Conservation (phyloP, 1,284 basidiomycete species). For the Ceratobasidium sp. region DNA sequence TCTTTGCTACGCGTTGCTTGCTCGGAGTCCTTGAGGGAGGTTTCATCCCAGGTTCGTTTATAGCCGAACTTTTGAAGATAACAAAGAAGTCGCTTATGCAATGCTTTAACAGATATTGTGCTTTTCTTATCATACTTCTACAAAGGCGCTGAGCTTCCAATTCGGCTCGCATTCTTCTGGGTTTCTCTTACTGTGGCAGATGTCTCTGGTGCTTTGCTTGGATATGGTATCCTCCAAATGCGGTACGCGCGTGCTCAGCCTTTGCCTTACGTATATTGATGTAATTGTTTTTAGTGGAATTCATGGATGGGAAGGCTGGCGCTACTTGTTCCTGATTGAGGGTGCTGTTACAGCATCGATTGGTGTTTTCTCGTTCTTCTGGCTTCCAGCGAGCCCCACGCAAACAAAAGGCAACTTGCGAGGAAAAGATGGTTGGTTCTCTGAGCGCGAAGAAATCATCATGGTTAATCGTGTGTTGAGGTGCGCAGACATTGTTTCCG, state of each 20-base stretch:
- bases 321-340: constrained; percentile 51
- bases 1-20: constrained; percentile 47
- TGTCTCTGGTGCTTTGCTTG: constrained; percentile 70
- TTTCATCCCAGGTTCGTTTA: too few relatives aligned
- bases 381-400: constrained; percentile 74
- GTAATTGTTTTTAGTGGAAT: constrained; percentile 52
- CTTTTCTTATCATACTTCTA: constrained; percentile 78
- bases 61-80: too few relatives aligned
- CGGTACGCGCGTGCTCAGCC: too few relatives aligned
- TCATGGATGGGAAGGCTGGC: constrained; percentile 56
- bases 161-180: constrained; percentile 76
- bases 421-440: constrained; percentile 79
- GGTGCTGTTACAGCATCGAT: constrained; percentile 62
- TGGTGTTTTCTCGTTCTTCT: constrained; percentile 71
- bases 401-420: constrained; percentile 74
- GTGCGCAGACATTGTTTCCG: too few relatives aligned
- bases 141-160: too few relatives aligned
- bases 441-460: constrained; percentile 63
- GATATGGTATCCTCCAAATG: constrained; percentile 70
- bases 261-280: too few relatives aligned
- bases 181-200: constrained; percentile 65
- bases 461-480: constrained; percentile 58
- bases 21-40: constrained; percentile 68
- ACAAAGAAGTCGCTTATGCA: too few relatives aligned
- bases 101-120: constrained; percentile 66